These are phyloP conservation scores for Allium sativum DNA, from an alignment of 106 monocot species.

Conservation along the genomic window DNA sequence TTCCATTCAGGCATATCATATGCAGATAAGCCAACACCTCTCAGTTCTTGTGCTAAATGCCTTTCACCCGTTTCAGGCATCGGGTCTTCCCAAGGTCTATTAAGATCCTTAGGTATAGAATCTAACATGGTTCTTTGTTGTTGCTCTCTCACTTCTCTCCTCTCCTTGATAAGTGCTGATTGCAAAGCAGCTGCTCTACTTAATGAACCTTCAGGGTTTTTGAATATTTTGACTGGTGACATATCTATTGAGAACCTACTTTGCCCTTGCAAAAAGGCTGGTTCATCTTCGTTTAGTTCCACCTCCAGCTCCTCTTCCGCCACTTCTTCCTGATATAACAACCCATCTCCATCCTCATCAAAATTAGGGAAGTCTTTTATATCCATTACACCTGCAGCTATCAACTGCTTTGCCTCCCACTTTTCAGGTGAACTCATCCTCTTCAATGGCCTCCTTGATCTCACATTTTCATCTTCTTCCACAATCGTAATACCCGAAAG, in stretches of 20 bases:
- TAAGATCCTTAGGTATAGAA: slow-evolving; percentile 96
- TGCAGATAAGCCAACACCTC: slow-evolving; percentile 91
- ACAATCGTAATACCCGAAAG: slow-evolving; percentile 68
- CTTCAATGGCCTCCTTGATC: slow-evolving; percentile 71
- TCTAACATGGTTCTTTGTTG: slow-evolving; percentile 94
- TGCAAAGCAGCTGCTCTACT: slow-evolving; percentile 90
- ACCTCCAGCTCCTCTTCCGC: slow-evolving; percentile 91
- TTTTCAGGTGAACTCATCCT: slow-evolving; percentile 95
- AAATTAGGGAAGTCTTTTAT: slow-evolving; percentile 58
- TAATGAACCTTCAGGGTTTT: slow-evolving; percentile 91
- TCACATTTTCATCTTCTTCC: slow-evolving; percentile 29
- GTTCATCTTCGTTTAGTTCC: slow-evolving; percentile 93
- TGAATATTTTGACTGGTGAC: slow-evolving; percentile 97
- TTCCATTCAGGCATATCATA: slow-evolving; percentile 99
- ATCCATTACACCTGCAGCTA: slow-evolving; percentile 77
- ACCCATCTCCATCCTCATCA: slow-evolving; percentile 83
- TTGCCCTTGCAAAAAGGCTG: slow-evolving; percentile 91
- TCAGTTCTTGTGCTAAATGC: slow-evolving; percentile 86
- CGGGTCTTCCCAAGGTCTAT: slow-evolving; percentile 95
- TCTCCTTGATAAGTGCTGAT: slow-evolving; percentile 90
- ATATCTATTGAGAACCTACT: slow-evolving; percentile 85
- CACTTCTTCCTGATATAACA: slow-evolving; percentile 89
- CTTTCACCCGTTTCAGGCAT: slow-evolving; percentile 97
- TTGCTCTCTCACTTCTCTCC: slow-evolving; percentile 90
- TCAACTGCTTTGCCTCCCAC: slow-evolving; percentile 94